Evolutionary conservation across 139 green algal species (phyloP).

Genomic region (Gonium pectorale): DNA sequence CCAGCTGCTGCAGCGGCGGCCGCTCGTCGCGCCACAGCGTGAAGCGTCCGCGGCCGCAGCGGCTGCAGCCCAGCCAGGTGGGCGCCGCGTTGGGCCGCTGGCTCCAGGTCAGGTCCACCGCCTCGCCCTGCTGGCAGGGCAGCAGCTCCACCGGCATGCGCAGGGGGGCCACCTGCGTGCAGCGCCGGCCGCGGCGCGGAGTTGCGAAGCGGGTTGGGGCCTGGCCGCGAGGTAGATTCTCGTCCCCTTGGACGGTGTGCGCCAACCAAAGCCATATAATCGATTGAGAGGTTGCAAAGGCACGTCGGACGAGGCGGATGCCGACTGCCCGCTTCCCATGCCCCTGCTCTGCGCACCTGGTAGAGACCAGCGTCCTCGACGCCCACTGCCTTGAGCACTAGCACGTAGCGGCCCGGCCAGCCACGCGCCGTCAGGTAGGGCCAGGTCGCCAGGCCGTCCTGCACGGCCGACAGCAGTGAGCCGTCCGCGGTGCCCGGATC

Average conservation of each 20-base stretch:
- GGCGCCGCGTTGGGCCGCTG: not conserved
- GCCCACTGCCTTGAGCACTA: not conserved
- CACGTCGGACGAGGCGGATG: no score
- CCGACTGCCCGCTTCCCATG: not conserved
- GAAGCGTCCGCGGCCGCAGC: not conserved
- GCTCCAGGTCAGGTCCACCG: not conserved
- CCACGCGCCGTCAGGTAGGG: not conserved
- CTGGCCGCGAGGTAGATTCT: no score
- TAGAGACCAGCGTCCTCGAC: not conserved
- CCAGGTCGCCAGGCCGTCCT: not conserved
- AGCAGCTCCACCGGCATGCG: not conserved
- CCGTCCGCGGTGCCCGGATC: not conserved
- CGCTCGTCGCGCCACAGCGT: constrained; percentile 2
- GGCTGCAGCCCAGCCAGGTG: not conserved
- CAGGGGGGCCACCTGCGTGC: not conserved
- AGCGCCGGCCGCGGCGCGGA: no score
- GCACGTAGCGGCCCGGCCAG: no score
- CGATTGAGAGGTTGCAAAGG: no score
- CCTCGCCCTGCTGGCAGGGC: not conserved
- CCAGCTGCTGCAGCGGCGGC: no score
- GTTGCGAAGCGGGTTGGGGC: no score
- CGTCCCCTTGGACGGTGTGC: no score
- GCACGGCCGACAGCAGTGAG: not conserved
- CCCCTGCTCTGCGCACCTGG: not conserved
- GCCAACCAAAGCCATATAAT: no score